Conservation (phyloP, 1,284 basidiomycete genomes). For the Sanghuangporus baumii region DNA sequence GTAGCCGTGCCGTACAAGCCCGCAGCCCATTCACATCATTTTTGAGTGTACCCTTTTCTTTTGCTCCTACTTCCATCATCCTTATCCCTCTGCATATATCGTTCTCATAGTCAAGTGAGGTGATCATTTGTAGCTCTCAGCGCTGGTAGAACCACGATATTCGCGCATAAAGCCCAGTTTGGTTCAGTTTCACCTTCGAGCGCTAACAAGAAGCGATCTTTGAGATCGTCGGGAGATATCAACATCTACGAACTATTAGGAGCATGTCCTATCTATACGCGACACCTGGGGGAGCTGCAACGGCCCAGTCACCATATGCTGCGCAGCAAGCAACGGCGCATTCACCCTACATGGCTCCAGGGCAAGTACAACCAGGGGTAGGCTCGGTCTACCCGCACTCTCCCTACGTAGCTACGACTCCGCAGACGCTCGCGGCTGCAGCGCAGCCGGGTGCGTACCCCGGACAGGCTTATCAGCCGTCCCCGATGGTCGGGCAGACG, state of each 20-base stretch:
- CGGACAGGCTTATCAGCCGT: background rate
- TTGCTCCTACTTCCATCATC: background rate
- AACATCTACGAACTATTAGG: background rate
- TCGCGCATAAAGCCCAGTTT: background rate
- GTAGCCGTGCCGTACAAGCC: background rate
- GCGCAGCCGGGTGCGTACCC: background rate
- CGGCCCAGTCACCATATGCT: background rate
- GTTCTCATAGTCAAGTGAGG: background rate
- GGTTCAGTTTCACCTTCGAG: background rate
- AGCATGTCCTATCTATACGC: conserved; percentile 6
- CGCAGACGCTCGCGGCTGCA: background rate
- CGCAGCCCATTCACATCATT: background rate
- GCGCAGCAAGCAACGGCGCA: background rate
- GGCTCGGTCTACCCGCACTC: background rate
- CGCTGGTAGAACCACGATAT: background rate
- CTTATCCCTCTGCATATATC: background rate
- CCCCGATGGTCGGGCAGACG: conserved; percentile 1
- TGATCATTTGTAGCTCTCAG: background rate
- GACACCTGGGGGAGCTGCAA: background rate
- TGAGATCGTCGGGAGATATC: background rate
- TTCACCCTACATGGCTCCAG: background rate
- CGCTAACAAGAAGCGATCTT: background rate
- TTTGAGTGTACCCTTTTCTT: background rate
- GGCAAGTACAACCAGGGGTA: background rate
- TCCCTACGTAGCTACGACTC: conserved; percentile 4